Evolutionary conservation across 129 eudicot genomes (phyloP).

Genomic region (Chrysanthemum lavandulifolium): DNA sequence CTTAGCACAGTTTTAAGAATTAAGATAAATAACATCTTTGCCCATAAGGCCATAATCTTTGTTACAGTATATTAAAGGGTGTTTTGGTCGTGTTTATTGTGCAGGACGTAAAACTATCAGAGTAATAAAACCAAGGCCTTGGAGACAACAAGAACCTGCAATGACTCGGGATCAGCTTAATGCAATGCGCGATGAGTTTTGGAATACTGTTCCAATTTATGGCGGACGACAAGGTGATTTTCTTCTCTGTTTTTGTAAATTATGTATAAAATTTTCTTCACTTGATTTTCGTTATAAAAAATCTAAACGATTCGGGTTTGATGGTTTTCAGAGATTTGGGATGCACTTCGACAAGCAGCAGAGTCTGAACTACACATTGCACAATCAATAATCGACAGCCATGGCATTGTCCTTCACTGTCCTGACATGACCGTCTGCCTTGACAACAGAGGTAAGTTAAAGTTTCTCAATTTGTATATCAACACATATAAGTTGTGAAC

Average conservation of each 20-base stretch:
- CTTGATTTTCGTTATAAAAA: no score
- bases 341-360: conserved; percentile 14
- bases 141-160: no score
- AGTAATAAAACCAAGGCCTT: no score
- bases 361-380: conserved; percentile 4
- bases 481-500: not conserved
- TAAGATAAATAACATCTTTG: no score
- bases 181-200: conserved; percentile 1
- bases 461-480: not conserved
- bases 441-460: conserved; percentile 16
- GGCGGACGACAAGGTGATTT: conserved; percentile 2
- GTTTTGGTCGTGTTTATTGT: no score
- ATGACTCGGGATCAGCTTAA: not conserved
- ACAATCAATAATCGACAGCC: conserved; percentile 13
- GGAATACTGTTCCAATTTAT: not conserved
- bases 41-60: no score
- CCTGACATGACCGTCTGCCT: conserved; percentile 21
- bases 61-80: no score
- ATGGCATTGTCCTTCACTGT: not conserved
- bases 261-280: no score
- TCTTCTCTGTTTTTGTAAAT: not conserved
- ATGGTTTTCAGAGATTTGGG: conserved; percentile 22
- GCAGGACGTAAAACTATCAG: no score
- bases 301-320: not conserved
- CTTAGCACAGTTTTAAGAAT: no score